Evolutionary conservation across 305 asterid genomes (phyloP).

Genomic region (Fraxinus dipetala): DNA sequence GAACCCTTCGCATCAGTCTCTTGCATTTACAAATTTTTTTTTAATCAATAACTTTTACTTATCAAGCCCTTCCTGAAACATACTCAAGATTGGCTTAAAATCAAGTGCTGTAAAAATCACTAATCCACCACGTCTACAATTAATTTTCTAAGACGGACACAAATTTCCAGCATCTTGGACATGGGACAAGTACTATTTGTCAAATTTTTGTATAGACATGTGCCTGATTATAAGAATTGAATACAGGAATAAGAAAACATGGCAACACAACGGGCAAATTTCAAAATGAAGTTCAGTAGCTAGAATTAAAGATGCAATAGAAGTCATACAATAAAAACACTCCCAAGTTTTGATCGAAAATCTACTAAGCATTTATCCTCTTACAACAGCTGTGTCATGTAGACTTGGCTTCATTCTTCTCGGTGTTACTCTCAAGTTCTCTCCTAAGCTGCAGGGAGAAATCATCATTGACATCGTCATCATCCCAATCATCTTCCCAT

Average conservation of each 20-base stretch:
- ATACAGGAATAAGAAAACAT: neutral
- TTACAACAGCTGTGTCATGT: conserved; percentile 19
- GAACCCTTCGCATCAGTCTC: neutral
- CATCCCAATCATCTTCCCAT: conserved; percentile 99
- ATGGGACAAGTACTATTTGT: neutral
- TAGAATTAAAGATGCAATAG: neutral
- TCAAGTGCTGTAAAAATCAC: neutral
- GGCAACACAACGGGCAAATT: neutral
- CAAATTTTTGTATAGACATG: neutral
- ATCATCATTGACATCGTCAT: conserved; percentile 89
- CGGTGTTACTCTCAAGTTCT: conserved; percentile 70
- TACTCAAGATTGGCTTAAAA: neutral
- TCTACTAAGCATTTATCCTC: neutral
- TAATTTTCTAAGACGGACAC: neutral
- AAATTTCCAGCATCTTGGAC: neutral
- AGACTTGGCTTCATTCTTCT: conserved; percentile 45
- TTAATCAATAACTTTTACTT: neutral
- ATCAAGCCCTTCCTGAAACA: neutral
- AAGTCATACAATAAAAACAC: neutral
- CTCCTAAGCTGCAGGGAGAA: conserved; percentile 90
- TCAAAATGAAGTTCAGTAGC: neutral
- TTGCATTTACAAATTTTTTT: neutral
- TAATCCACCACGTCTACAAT: neutral
- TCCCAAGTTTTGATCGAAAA: neutral
- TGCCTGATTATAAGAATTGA: neutral